phyloP scores from a whole-genome alignment of 257 asterid species.

The Salvia hispanica region DNA sequence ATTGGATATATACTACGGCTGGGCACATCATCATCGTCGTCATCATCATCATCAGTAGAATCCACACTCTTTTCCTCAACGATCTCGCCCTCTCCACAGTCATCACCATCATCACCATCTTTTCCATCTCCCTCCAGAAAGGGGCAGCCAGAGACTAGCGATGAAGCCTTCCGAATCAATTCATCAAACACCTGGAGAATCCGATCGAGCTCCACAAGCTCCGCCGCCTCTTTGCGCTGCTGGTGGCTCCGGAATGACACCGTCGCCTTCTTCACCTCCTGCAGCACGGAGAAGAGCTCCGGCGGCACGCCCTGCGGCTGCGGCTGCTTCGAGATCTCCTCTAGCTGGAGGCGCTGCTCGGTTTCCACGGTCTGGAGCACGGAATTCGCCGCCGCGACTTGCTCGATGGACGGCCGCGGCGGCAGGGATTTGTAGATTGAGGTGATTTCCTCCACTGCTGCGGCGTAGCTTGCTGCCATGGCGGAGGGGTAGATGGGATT shows the following conservation, averaged over 20 bases:
- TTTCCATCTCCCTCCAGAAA: constrained; percentile 40
- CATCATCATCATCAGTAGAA: constrained; percentile 33
- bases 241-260: constrained; percentile 51
- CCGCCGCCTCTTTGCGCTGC: constrained; percentile 64
- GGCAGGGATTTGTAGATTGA: constrained; percentile 61
- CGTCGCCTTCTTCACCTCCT: constrained; percentile 49
- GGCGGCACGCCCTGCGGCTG: constrained; percentile 49
- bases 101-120: constrained; percentile 26
- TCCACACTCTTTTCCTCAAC: constrained; percentile 38
- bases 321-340: constrained; percentile 48
- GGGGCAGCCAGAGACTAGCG: constrained; percentile 52
- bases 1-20: constrained; percentile 23
- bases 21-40: constrained; percentile 35
- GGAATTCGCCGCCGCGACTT: constrained; percentile 68
- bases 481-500: constrained; percentile 24
- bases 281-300: constrained; percentile 55
- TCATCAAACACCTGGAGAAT: constrained; percentile 57
- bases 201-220: constrained; percentile 59
- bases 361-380: constrained; percentile 50
- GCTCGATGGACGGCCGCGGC: constrained; percentile 65
- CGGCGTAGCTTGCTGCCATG: constrained; percentile 53
- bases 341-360: constrained; percentile 50
- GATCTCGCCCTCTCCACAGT: constrained; percentile 15
- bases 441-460: constrained; percentile 64
- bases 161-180: constrained; percentile 59